Percentiles rank a stretch among this genome's conserved stretches.
phyloP scores from a whole-genome alignment of 83 land plant species.

The Larix sibirica region DNA sequence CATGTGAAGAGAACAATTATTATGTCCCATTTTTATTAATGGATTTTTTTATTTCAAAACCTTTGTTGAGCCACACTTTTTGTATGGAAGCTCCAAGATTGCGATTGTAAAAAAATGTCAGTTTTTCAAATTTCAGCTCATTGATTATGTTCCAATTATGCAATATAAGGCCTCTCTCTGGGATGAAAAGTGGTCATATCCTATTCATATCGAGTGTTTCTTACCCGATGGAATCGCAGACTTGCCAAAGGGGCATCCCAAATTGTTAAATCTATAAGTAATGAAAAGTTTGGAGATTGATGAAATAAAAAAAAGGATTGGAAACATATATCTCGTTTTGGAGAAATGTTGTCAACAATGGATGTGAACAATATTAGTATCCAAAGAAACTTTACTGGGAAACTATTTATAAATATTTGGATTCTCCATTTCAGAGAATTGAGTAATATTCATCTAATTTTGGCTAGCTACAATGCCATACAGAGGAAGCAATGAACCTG shows the following conservation, averaged over 20 bases:
- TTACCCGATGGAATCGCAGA: not conserved
- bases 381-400: too few species aligned
- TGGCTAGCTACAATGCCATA: too few species aligned
- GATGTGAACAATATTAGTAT: too few species aligned
- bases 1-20: not conserved
- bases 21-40: not conserved
- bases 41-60: not conserved
- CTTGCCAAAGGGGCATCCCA: not conserved
- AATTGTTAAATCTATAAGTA: not conserved
- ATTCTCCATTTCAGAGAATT: too few species aligned
- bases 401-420: too few species aligned
- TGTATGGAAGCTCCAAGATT: not conserved
- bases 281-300: too few species aligned
- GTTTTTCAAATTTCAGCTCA: not conserved
- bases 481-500: too few species aligned
- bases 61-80: not conserved
- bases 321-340: too few species aligned
- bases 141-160: not conserved
- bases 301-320: too few species aligned
- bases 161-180: not conserved
- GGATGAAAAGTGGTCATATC: not conserved
- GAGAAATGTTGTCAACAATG: too few species aligned
- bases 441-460: too few species aligned
- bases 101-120: not conserved
- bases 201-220: too few species aligned